Evolutionary conservation across 495 filamentous ascomycete species (phyloP).

Genomic region (Talaromyces thailandensis): DNA sequence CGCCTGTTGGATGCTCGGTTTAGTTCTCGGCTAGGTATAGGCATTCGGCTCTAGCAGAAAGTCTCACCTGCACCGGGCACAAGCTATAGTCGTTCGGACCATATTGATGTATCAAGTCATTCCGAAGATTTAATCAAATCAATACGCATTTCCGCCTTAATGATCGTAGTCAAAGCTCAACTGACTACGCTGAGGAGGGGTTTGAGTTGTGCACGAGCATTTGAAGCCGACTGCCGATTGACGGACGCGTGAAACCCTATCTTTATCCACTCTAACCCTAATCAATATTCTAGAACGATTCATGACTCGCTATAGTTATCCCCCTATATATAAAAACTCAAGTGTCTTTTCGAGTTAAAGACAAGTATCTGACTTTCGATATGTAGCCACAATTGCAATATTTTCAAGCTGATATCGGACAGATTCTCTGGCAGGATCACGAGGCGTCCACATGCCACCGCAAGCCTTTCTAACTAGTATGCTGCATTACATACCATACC

Average conservation of each 20-base stretch:
- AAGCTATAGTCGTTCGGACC: background rate
- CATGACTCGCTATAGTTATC: background rate
- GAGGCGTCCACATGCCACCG: too few relatives aligned
- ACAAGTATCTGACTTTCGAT: too few relatives aligned
- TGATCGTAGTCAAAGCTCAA: background rate
- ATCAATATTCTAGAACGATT: background rate
- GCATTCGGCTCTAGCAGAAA: background rate
- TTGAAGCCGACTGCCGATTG: background rate
- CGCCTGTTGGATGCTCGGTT: background rate
- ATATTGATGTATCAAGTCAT: background rate
- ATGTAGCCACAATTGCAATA: too few relatives aligned
- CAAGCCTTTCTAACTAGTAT: too few relatives aligned
- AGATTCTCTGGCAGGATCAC: too few relatives aligned
- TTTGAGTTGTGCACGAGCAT: background rate
- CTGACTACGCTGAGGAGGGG: background rate
- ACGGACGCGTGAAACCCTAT: background rate
- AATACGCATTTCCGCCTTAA: background rate
- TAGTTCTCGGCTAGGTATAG: background rate
- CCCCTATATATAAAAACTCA: too few relatives aligned
- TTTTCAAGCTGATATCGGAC: too few relatives aligned
- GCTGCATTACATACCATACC: too few relatives aligned
- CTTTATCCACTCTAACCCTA: background rate
- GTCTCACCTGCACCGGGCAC: background rate
- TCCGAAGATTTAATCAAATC: background rate
- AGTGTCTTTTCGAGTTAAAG: too few relatives aligned